phyloP scores from a whole-genome alignment of 2,329 filamentous ascomycete species.

The Ceratocystis diversiconidia region DNA sequence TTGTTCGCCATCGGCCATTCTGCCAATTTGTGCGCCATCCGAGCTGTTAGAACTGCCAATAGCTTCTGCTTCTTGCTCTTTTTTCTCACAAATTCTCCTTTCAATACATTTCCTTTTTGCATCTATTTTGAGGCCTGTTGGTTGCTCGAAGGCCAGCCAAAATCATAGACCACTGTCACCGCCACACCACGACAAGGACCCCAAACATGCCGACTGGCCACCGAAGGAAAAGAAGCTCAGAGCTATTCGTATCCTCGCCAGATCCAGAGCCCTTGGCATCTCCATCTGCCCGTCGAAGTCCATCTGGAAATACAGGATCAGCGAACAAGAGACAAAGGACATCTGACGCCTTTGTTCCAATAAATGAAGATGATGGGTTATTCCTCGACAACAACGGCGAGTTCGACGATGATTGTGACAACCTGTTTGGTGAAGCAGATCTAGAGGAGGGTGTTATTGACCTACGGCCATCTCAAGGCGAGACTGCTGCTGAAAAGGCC shows the following conservation, averaged over 20 bases:
- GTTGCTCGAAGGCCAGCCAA: too few species aligned
- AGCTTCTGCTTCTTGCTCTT: too few species aligned
- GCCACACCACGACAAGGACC: background rate
- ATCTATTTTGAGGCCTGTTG: too few species aligned
- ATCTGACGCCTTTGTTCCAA: background rate
- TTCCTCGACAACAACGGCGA: background rate
- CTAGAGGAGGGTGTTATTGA: conserved; percentile 1
- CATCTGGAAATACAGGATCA: background rate
- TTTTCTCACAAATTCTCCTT: background rate
- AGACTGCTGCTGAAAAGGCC: conserved; percentile 8
- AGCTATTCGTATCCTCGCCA: background rate
- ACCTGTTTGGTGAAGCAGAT: background rate
- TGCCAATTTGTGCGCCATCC: too few species aligned
- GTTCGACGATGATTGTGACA: background rate
- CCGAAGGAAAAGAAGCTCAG: conserved; percentile 5
- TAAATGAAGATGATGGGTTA: background rate
- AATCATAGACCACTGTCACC: too few species aligned
- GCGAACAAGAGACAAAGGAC: background rate
- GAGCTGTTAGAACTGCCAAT: background rate
- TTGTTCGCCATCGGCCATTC: too few species aligned
- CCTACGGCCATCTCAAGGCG: conserved; percentile 1
- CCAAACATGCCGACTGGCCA: background rate
- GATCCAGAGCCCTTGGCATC: background rate
- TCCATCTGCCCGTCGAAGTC: background rate
- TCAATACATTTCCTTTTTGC: background rate